A percentile compares a stretch with the other conserved stretches of the same genome.
Evolutionary conservation across 75 land plant genomes (phyloP).

Genomic region (Pinus taeda): DNA sequence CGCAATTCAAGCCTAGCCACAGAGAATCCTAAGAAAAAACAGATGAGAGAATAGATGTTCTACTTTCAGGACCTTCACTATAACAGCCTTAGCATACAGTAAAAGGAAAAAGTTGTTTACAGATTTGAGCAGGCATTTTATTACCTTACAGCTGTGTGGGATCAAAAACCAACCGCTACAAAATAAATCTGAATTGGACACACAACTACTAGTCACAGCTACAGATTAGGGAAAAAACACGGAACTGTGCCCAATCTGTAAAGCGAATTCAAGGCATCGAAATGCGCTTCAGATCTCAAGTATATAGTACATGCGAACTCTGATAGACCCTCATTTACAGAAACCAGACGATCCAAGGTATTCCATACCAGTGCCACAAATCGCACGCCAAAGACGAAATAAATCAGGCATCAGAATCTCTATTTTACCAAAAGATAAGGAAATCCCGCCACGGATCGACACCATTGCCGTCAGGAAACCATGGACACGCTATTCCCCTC

Average conservation of each 20-base stretch:
- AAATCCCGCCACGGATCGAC: not conserved
- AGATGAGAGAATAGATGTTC: not conserved
- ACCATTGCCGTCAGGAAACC: not conserved
- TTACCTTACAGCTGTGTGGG: not conserved
- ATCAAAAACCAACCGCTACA: not conserved
- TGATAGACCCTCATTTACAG: not conserved
- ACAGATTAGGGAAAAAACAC: not conserved
- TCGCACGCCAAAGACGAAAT: too few relatives aligned
- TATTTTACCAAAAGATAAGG: not conserved
- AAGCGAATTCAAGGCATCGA: not conserved
- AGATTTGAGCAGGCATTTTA: not conserved
- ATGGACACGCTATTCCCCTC: not conserved
- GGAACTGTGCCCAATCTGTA: not conserved
- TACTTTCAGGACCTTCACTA: not conserved
- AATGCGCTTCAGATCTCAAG: not conserved
- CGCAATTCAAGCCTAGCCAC: too few relatives aligned
- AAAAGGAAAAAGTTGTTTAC: not conserved
- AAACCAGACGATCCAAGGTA: too few relatives aligned
- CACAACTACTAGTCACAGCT: not conserved
- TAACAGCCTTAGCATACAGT: not conserved
- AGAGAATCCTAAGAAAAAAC: too few relatives aligned
- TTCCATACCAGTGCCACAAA: too few relatives aligned
- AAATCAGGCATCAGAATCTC: not conserved
- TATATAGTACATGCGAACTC: not conserved
- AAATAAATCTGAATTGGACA: not conserved